Evolutionary conservation across 768 basidiomycete genomes (phyloP).

Genomic region (Gloeopeniophorella convolvens): DNA sequence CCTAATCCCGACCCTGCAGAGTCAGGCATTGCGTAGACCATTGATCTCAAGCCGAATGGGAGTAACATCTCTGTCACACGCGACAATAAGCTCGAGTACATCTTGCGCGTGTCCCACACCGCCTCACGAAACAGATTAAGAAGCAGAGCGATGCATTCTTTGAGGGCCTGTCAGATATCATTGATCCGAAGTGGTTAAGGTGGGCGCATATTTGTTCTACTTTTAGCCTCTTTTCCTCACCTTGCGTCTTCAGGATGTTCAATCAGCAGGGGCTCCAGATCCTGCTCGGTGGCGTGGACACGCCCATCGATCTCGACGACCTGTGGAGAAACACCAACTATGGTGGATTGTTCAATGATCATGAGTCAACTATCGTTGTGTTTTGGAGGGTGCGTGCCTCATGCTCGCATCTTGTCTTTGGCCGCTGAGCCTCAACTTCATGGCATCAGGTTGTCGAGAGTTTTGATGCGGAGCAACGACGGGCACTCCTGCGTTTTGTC

Average conservation of each 20-base stretch:
- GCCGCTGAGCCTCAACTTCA: too few species aligned
- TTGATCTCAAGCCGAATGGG: constrained; percentile 79
- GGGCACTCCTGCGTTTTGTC: constrained; percentile 79
- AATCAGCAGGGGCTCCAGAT: constrained; percentile 95
- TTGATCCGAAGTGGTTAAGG: constrained; percentile 86
- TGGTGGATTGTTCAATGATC: constrained; percentile 69
- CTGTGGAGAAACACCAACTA: constrained; percentile 71
- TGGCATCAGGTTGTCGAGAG: constrained; percentile 73
- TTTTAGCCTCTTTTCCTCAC: background rate
- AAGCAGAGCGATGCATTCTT: constrained; percentile 83
- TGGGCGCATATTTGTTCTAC: constrained; percentile 24
- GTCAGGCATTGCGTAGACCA: constrained; percentile 67
- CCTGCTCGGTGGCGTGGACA: constrained; percentile 81
- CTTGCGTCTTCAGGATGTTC: constrained; percentile 67
- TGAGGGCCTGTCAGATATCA: constrained; percentile 86
- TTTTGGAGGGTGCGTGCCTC: constrained; percentile 87
- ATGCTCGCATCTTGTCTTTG: too few species aligned
- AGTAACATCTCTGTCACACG: constrained; percentile 78
- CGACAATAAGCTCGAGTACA: constrained; percentile 87
- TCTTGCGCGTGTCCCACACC: constrained; percentile 82
- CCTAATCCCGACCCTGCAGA: too few species aligned
- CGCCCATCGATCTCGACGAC: constrained; percentile 81
- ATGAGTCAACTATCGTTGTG: constrained; percentile 60
- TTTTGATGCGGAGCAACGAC: constrained; percentile 76
- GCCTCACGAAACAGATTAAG: constrained; percentile 83